Base-by-base conservation (phyloP, 1,284 basidiomycete species). In the Cutaneotrichosporon sp. region DNA sequence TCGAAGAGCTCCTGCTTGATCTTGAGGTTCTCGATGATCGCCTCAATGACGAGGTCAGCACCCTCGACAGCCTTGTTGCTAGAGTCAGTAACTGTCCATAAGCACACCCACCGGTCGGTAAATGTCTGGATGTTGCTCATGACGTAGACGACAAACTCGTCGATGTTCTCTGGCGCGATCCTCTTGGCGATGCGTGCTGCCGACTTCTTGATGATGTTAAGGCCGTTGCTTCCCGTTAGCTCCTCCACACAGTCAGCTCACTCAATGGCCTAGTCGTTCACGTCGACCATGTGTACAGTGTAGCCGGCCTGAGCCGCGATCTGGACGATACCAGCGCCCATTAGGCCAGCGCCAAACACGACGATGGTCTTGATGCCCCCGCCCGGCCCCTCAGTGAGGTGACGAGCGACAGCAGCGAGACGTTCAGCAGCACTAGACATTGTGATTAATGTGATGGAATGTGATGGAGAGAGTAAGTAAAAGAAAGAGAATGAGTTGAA, bases 41-140 rank as follows among this genome's bases (percentile, higher is more conserved):
- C 85, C 73, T 86, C 85, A 53, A 86, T 80, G 55, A 86, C 84
- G 46, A 86, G 73, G 70, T 86, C 84, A 5, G 83, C 79, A 2
- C 80, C 65, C 47, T 80, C 69, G 36, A 84, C 83, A 1, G 83
- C 84, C 53, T 80, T 75, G 9, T 67, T 74, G 8, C 78, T 80
- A 51, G 0, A n/a, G 36, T 38, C 30, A 60, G 46, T 18, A 18
- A 8, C 46, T 13, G 9, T 11, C 21, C 9, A 8, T 10, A 0
- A 32, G 1, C n/a, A 13, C 5, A 72, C 77, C 68, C 60, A 78
- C 61, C 83, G 79, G 65, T 85, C 83, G 2, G 84, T 85, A 2
- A 82, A 84, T 0, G 82, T 78, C 53, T 74, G 73, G 68, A 86
- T 83, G 65, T 81, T 82, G 62, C 74, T 72, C 56, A 85, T 74